phyloP scores from a whole-genome alignment of 2,329 filamentous ascomycete genomes.

The Thyridium curvatum region DNA sequence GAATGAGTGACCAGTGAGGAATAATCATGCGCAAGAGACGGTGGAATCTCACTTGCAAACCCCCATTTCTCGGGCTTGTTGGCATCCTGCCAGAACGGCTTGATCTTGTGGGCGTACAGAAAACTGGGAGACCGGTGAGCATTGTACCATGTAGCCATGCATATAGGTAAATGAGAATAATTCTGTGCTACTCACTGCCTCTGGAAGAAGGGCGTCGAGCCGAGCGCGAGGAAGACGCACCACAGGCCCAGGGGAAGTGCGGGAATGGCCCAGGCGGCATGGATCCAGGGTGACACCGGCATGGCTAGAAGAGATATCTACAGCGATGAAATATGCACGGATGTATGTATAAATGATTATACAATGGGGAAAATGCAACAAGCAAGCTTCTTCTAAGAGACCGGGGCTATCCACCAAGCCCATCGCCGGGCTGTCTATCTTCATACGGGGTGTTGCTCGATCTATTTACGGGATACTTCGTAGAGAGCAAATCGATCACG shows the following conservation, averaged over 20 bases:
- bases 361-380: too few species aligned
- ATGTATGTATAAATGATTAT: too few species aligned
- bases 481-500: too few species aligned
- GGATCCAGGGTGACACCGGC: slow-evolving; percentile 20
- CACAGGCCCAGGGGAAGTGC: slow-evolving; percentile 57
- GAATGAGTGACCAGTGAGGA: slow-evolving; percentile 8
- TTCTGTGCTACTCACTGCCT: slow-evolving; percentile 57
- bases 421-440: too few species aligned
- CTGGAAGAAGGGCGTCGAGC: slow-evolving; percentile 68
- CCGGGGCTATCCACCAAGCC: too few species aligned
- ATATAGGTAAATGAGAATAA: neutral
- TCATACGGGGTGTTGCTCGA: too few species aligned
- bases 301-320: too few species aligned
- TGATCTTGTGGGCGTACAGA: slow-evolving; percentile 77
- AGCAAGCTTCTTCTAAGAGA: too few species aligned
- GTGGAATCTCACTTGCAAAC: slow-evolving; percentile 61
- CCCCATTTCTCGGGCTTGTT: slow-evolving; percentile 77
- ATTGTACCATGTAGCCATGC: too few species aligned
- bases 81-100: slow-evolving; percentile 64
- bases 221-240: slow-evolving; percentile 54
- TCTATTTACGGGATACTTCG: too few species aligned
- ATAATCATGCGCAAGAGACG: neutral
- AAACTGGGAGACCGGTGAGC: slow-evolving; percentile 43
- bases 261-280: slow-evolving; percentile 49
- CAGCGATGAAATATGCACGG: too few species aligned